These are phyloP conservation scores for Hypomyces rosellus DNA, from an alignment of 2,329 filamentous ascomycete species.

Conservation along the genomic window DNA sequence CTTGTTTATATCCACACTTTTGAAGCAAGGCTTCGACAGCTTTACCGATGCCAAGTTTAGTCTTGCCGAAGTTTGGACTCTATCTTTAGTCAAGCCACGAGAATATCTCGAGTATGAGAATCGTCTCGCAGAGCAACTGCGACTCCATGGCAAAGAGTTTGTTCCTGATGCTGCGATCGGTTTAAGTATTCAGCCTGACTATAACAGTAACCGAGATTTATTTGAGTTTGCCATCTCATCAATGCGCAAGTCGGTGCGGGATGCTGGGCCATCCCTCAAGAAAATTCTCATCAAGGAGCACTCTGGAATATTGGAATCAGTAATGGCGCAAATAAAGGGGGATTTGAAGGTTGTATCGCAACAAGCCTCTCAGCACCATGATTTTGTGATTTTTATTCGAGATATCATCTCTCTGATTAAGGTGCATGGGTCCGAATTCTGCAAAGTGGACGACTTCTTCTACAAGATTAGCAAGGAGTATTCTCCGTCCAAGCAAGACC, in stretches of 20 bases:
- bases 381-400: conserved; percentile 47
- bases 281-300: conserved; percentile 35
- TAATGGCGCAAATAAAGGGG: conserved; percentile 49
- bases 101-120: conserved; percentile 42
- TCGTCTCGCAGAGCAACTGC: conserved; percentile 41
- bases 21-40: conserved; percentile 41
- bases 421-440: conserved; percentile 48
- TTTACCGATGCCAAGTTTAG: conserved; percentile 41
- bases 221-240: conserved; percentile 43
- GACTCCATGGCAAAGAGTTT: conserved; percentile 35
- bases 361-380: conserved; percentile 35
- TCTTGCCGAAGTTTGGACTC: conserved; percentile 46
- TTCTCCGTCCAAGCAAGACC: conserved; percentile 49
- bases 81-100: conserved; percentile 45
- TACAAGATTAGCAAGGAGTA: conserved; percentile 51
- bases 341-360: conserved; percentile 38
- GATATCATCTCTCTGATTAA: conserved; percentile 48
- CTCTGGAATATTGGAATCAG: conserved; percentile 35
- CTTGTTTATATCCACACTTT: conserved; percentile 46
- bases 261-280: conserved; percentile 28
- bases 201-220: conserved; percentile 41
- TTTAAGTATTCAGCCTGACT: conserved; percentile 36
- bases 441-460: conserved; percentile 49
- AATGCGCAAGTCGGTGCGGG: conserved; percentile 45
- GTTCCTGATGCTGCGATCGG: conserved; percentile 34